These are phyloP conservation scores for Solanum virginianum DNA, from an alignment of 257 asterid genomes.

Conservation along the genomic window DNA sequence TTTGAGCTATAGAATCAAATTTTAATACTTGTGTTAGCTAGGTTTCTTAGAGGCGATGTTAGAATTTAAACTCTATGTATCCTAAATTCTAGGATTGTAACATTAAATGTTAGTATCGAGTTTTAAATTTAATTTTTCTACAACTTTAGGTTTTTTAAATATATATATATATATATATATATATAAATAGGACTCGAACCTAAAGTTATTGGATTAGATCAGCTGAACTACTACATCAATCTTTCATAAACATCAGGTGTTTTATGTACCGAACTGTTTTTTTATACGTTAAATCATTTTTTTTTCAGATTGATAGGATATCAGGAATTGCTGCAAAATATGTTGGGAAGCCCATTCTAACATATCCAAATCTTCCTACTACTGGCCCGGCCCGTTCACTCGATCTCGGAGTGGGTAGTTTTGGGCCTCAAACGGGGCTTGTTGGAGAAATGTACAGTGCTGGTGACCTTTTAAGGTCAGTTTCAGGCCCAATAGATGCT, in stretches of 20 bases:
- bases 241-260: neutral
- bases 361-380: conserved; percentile 37
- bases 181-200: neutral
- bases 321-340: conserved; percentile 71
- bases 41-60: neutral
- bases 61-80: neutral
- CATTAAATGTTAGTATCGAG: neutral
- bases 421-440: conserved; percentile 31
- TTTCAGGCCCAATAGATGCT: conserved; percentile 47
- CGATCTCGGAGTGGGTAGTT: conserved; percentile 46
- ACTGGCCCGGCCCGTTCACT: conserved; percentile 30
- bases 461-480: conserved; percentile 43
- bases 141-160: neutral
- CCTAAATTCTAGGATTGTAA: neutral
- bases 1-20: neutral
- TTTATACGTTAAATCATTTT: neutral
- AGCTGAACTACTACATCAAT: neutral
- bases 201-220: neutral
- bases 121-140: neutral
- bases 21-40: neutral
- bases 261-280: neutral
- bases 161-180: no score
- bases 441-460: conserved; percentile 41
- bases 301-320: conserved; percentile 50
- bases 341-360: conserved; percentile 57